Conservation (phyloP, 176 grass and related monocot genomes). For the Carex myosuroides region DNA sequence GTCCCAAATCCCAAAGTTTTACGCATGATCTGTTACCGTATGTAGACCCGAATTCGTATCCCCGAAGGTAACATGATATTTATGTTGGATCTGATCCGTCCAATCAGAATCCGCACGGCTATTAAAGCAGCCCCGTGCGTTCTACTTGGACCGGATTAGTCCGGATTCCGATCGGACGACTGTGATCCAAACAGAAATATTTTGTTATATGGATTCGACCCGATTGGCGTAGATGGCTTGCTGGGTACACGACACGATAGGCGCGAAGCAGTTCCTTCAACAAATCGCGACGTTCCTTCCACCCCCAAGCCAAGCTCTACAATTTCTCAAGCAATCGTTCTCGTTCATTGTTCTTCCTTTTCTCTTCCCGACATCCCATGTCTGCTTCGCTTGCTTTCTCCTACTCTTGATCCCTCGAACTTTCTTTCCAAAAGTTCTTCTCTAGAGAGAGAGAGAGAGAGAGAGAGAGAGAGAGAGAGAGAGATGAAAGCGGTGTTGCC, state of each 20-base stretch:
- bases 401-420: not conserved
- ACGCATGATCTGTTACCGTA: not conserved
- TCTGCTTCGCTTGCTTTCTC: conserved; percentile 5
- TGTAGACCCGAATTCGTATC: too few species aligned
- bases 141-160: too few species aligned
- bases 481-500: conserved; percentile 18
- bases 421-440: not conserved
- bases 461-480: conserved; percentile 22
- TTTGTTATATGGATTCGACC: too few species aligned
- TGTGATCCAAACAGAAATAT: too few species aligned
- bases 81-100: too few species aligned
- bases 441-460: conserved; percentile 7
- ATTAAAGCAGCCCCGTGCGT: too few species aligned
- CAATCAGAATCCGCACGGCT: too few species aligned
- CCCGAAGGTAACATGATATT: too few species aligned
- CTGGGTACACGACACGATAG: conserved; percentile 13
- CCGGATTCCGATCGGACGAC: too few species aligned
- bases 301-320: not conserved
- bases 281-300: conserved; percentile 6
- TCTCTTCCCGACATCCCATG: not conserved
- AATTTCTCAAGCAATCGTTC: not conserved
- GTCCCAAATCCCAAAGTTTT: not conserved
- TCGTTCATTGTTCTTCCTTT: not conserved
- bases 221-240: not conserved
- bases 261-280: conserved; percentile 5